Base-by-base conservation (phyloP, 192 early-diverging fungal genomes). In the Thoreauomyces humboldtii region DNA sequence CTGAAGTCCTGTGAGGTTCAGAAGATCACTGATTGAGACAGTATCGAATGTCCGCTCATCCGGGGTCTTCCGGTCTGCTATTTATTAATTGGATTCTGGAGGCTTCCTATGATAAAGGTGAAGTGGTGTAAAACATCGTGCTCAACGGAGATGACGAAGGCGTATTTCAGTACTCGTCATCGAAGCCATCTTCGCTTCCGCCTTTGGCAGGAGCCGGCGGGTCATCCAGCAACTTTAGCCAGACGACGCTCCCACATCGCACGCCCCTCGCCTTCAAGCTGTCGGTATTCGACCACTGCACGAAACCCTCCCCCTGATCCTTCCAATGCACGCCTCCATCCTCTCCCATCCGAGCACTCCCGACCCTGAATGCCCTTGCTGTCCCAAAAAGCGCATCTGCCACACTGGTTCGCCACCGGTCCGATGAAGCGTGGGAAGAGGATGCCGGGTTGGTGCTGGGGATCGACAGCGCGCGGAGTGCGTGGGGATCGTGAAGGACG, bases 261-360 rank as follows among this genome's bases (percentile, higher is more conserved):
- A 77, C 27, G 2, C 75, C 75, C 41, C 63, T 58, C 11, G 46
- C 63, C 56, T 74, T 73, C 63, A 77, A 60, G 28, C 75, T 77
- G 44, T 73, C 67, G 17, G 62, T 61, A 43, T 65, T 52, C 22
- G 60, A 57, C 59, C 60, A 77, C 46, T 66, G 67, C 44, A 50
- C 66, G 66, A 77, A 73, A 22, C 25, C 34, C 15, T 50, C 62
- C 17, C 38, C 22, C 3, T 27, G 52, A 9, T 65, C 19, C 12
- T 35, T 52, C 11, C 32, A 27, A 19, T 38, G 41, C 5, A 33
- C 52, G 34, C 31, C 36, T 7, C 62, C 65, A 52, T 52, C 50
- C 21, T 17, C 29, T 27, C 19, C 29, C 27, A 22, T 29, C n/a
- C 38, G 34, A 7, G 25, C 52, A 14, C 64, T 42, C 36, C 69